Evolutionary conservation across 148 eudicot species (phyloP), one percentile per base, ranked within the genome.

Genomic region (Fallopia convolvulus): DNA sequence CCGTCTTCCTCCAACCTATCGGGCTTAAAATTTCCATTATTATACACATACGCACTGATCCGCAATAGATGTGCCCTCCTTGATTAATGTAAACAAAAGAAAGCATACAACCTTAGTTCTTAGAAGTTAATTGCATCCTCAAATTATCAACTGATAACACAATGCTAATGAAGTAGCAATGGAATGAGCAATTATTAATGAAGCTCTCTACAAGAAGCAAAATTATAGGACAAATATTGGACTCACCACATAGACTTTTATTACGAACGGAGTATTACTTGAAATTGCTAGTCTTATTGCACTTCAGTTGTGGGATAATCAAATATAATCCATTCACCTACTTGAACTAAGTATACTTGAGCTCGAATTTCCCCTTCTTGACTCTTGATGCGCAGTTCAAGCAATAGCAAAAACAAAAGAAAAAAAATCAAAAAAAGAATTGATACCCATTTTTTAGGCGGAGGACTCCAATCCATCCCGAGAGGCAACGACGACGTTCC

Each of bases 381-480:
- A 70, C 10, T 39, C 50, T 40, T 18, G 46, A 70, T 7, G 11
- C n/a, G 73, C 21, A 70, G 39, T 44, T 42, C 3, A 73, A 73
- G 75, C 11, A 44, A 10, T 23, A 40, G 40, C 40, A 53, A 39
- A 49, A 49, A 23, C 3, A 52, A 20, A 30, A 6, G 20, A 7
- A 44, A 11, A 2, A 32, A 4, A 36, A 49, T 21, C n/a, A 58
- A 70, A 53, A n/a, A 72, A 17, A 72, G 66, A 66, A 76, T 75
- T 36, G 21, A 39, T 82, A 92, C 99, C 99, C 97, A 90, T 74
- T 79, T 78, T 48, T 88, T 87, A 77, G 99, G 99, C 42, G 97
- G 94, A 76, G 99, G 94, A 76, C 98, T 92, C 99, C 99, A 95
- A 85, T 95, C 99, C 97, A 95, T 95, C 55, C 99, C 97, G 77